Evolutionary conservation across 1,284 basidiomycete genomes (phyloP), one percentile per base, ranked within the genome.

Genomic region (Leccinum insigne): DNA sequence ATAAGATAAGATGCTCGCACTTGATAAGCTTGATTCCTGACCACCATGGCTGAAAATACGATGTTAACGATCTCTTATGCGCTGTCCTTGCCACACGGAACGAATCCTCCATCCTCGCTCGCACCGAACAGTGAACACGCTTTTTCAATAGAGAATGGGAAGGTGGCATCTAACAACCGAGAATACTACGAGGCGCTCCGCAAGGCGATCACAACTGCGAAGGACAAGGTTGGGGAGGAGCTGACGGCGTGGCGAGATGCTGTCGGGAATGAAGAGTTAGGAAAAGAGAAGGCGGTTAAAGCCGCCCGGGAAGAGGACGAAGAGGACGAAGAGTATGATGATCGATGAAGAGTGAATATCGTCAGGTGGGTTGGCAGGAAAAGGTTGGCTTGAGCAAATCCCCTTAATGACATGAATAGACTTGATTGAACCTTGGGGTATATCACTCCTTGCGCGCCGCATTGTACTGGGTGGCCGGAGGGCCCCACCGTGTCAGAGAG

Each of bases 191-290:
- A 76, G 2, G 77, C 77, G 5, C 73, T 92, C 58, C 79, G 82
- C 67, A 75, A 72, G 13, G 80, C 85, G n/a, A 79, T 91, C 52
- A 77, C 77, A 32, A 76, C 79, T 42, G 87, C 87, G 21, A 86
- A 80, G 69, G 78, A 79, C 59, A 77, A 80, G 32, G 68, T 90
- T 16, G 90, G 90, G 13, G 81, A 85, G 61, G 87, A 89, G 67
- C 73, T 92, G 71, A 91, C 90, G 0, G 80, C 74, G 2, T 92
- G 90, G 90, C 82, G 87, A 71, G 89, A 92, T 75, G 82, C 82
- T 4, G 85, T 91, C 7, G 88, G 89, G 10, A 86, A 82, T 52
- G 73, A 77, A 13, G 90, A 92, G 73, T 72, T 83, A 67, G 79
- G 70, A n/a, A 86, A 83, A 68, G 83, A 84, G 60, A 81, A 79